A percentile compares a stretch with the other conserved stretches of the same genome.
These are phyloP conservation scores for Chrysopogon serrulatus DNA, from an alignment of 176 grass and related monocot species.

Conservation along the genomic window DNA sequence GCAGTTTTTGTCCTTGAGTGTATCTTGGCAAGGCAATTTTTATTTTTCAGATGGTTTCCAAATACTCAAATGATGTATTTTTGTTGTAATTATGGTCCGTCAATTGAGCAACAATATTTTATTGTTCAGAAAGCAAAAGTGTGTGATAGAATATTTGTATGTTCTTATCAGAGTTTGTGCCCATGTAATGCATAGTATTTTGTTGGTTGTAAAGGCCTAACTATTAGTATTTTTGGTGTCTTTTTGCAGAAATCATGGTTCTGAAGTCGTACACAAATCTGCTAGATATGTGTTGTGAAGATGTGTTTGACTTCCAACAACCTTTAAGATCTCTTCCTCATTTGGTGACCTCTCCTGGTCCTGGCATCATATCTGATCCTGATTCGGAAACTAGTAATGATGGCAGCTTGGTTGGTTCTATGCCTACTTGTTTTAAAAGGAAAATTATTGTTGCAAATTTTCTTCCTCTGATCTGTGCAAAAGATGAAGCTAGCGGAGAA, in stretches of 20 bases:
- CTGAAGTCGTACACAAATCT: slow-evolving; percentile 65
- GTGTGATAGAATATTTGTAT: not conserved
- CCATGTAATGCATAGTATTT: not conserved
- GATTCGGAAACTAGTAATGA: slow-evolving; percentile 35
- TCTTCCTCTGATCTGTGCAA: slow-evolving; percentile 58
- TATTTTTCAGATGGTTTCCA: not conserved
- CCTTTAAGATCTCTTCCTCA: slow-evolving; percentile 50
- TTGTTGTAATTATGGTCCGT: not conserved
- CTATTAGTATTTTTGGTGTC: not conserved
- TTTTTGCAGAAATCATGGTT: slow-evolving; percentile 38
- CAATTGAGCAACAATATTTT: not conserved
- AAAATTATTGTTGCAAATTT: slow-evolving; percentile 86
- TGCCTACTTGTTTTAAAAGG: slow-evolving; percentile 12
- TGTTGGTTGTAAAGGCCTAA: slow-evolving; percentile 13
- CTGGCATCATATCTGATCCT: slow-evolving; percentile 38
- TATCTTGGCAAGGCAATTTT: not conserved
- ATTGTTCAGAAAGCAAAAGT: slow-evolving; percentile 4
- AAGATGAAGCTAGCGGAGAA: slow-evolving; percentile 50
- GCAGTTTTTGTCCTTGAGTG: not conserved
- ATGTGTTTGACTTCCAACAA: slow-evolving; percentile 38
- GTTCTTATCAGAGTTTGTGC: not conserved
- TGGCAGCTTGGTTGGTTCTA: slow-evolving; percentile 30
- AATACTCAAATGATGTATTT: not conserved
- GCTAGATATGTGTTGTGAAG: slow-evolving; percentile 42
- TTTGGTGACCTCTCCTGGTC: slow-evolving; percentile 39